Conservation (phyloP, 176 grass and related monocot genomes). For the Lolium perenne region DNA sequence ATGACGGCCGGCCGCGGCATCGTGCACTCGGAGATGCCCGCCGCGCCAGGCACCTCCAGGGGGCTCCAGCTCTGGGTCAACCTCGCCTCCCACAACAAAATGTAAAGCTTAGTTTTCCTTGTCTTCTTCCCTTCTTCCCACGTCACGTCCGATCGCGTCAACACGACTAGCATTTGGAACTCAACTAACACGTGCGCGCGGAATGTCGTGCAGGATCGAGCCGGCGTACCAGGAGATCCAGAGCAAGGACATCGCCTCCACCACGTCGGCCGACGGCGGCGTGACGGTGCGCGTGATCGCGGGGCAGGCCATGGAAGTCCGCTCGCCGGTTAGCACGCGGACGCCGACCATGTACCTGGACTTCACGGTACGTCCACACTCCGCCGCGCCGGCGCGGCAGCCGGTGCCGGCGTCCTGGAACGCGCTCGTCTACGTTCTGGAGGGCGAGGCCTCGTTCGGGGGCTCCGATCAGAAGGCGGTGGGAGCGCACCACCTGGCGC, state of each 20-base stretch:
- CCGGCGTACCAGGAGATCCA: conserved; percentile 92
- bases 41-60: conserved; percentile 63
- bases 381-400: conserved; percentile 56
- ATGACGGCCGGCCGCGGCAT: conserved; percentile 98
- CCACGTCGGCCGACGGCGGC: conserved; percentile 43
- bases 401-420: conserved; percentile 67
- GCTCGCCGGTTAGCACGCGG: conserved; percentile 76
- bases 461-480: conserved; percentile 41
- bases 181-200: not conserved
- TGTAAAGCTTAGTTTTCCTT: conserved; percentile 43
- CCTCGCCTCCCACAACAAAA: conserved; percentile 93
- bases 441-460: conserved; percentile 80
- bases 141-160: not conserved
- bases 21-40: conserved; percentile 96
- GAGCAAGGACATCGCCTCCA: conserved; percentile 79
- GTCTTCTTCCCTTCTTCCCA: no score
- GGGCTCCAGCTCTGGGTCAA: conserved; percentile 99
- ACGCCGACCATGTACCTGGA: conserved; percentile 97
- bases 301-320: conserved; percentile 70
- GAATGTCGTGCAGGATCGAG: conserved; percentile 62
- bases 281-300: conserved; percentile 91
- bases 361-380: conserved; percentile 74
- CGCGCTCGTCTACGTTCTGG: conserved; percentile 85
- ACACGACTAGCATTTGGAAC: not conserved
- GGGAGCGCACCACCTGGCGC: conserved; percentile 69